Conservation (phyloP, 306 rosid genomes). For the Glycine tomentella region DNA sequence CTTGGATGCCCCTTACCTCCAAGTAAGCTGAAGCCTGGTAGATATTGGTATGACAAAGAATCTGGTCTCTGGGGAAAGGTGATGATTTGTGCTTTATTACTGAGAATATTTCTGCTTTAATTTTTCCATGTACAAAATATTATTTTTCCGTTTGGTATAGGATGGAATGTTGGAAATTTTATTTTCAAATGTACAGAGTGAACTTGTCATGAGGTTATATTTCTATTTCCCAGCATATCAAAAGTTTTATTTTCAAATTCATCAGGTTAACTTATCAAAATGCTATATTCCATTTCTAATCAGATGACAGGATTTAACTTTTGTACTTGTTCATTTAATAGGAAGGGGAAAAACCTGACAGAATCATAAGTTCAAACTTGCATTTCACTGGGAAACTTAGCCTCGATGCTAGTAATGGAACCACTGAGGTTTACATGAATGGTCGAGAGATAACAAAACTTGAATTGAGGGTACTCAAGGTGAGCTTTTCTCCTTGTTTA, state of each 20-base stretch:
- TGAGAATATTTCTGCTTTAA: conserved; percentile 31
- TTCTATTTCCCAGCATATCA: conserved; percentile 19
- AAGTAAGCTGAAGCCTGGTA: conserved; percentile 87
- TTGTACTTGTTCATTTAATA: conserved; percentile 54
- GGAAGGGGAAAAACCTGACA: conserved; percentile 98
- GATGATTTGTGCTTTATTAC: conserved; percentile 46
- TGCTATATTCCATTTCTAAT: conserved; percentile 18
- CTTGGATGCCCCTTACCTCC: conserved; percentile 94
- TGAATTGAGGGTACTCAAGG: conserved; percentile 93
- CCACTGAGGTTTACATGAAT: conserved; percentile 91
- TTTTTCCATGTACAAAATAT: conserved; percentile 21
- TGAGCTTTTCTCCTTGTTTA: conserved; percentile 49
- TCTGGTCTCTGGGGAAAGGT: conserved; percentile 99
- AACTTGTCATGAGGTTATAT: conserved; percentile 1
- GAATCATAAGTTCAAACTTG: conserved; percentile 88
- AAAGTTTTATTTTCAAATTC: conserved; percentile 9
- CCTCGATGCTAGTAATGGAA: conserved; percentile 86
- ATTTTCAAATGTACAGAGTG: conserved; percentile 15
- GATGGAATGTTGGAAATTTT: conserved; percentile 5
- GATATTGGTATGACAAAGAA: conserved; percentile 99
- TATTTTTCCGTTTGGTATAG: conserved; percentile 16
- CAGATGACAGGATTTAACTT: conserved; percentile 24
- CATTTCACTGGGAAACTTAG: conserved; percentile 85
- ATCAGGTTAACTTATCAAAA: conserved; percentile 19
- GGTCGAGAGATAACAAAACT: conserved; percentile 97